phyloP scores from a whole-genome alignment of 495 filamentous ascomycete genomes.

The Aspergillus funiculosus region DNA sequence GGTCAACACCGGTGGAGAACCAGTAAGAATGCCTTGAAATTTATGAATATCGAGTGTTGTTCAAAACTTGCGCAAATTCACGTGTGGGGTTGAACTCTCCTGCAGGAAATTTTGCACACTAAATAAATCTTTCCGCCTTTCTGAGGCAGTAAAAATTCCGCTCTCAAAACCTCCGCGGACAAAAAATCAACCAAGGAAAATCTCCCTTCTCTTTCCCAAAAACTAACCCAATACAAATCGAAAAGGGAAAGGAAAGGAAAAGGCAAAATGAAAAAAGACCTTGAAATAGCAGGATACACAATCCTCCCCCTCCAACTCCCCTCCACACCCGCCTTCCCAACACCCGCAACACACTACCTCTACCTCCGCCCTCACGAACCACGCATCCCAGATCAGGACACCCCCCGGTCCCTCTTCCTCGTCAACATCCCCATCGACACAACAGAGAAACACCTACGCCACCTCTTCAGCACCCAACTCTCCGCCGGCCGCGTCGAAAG shows the following conservation, averaged over 20 bases:
- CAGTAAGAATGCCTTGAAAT: too few species aligned
- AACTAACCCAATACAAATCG: slow-evolving; percentile 7
- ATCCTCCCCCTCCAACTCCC: slow-evolving; percentile 55
- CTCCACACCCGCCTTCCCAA: slow-evolving; percentile 50
- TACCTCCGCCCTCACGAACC: slow-evolving; percentile 79
- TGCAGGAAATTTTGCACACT: too few species aligned
- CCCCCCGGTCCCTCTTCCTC: slow-evolving; percentile 73
- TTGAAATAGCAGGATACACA: slow-evolving; percentile 44
- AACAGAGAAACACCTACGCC: slow-evolving; percentile 67
- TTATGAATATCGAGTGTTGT: too few species aligned
- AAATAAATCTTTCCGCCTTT: not conserved
- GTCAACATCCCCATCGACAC: slow-evolving; percentile 85
- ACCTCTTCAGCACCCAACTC: slow-evolving; percentile 63
- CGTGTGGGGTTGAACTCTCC: too few species aligned
- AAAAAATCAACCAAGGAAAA: slow-evolving; percentile 11
- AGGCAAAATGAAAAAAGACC: slow-evolving; percentile 36
- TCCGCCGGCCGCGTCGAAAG: slow-evolving; percentile 70
- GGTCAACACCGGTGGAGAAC: too few species aligned
- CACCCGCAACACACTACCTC: slow-evolving; percentile 68
- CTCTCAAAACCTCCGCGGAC: slow-evolving; percentile 4
- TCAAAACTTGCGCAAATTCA: too few species aligned
- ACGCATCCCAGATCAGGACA: slow-evolving; percentile 64
- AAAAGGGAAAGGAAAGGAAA: not conserved
- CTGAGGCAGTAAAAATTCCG: slow-evolving; percentile 11
- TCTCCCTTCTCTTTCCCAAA: slow-evolving; percentile 10